Percentiles rank a stretch among this genome's conserved stretches.
These are phyloP conservation scores for Corallochytrium limacisporum DNA, from an alignment of 78 protist genomes.

Conservation along the genomic window DNA sequence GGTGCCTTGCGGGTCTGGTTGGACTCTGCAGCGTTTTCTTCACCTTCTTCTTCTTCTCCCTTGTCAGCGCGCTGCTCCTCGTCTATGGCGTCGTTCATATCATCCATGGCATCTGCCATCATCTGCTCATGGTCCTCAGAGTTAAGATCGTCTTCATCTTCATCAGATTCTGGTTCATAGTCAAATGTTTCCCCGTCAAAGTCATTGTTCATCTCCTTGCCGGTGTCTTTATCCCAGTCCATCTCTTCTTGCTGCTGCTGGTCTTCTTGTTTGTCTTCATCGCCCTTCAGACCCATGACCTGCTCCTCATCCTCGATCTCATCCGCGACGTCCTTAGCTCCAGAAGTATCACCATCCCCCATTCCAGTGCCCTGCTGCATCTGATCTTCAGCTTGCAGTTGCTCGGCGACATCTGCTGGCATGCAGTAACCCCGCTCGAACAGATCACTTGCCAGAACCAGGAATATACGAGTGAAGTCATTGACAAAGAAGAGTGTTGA, in stretches of 20 bases:
- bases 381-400: neutral
- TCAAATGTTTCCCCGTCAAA: neutral
- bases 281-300: constrained; percentile 30
- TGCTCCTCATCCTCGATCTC: constrained; percentile 57
- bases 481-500: too few relatives aligned
- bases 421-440: constrained; percentile 25
- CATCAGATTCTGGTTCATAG: neutral
- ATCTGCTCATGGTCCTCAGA: neutral
- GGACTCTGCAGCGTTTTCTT: neutral
- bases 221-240: constrained; percentile 6
- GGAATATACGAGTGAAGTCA: too few relatives aligned
- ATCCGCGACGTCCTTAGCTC: constrained; percentile 60
- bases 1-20: neutral
- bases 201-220: neutral
- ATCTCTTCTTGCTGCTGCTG: neutral
- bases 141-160: neutral
- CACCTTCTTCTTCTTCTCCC: neutral
- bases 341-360: constrained; percentile 71
- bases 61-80: constrained; percentile 11
- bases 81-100: constrained; percentile 2
- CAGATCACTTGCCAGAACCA: too few relatives aligned
- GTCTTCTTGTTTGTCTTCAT: constrained; percentile 38
- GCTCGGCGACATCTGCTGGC: neutral
- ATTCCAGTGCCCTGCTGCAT: constrained; percentile 55
- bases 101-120: neutral